Evolutionary conservation across 1,284 basidiomycete genomes (phyloP).

Genomic region (Trametes hirsuta): DNA sequence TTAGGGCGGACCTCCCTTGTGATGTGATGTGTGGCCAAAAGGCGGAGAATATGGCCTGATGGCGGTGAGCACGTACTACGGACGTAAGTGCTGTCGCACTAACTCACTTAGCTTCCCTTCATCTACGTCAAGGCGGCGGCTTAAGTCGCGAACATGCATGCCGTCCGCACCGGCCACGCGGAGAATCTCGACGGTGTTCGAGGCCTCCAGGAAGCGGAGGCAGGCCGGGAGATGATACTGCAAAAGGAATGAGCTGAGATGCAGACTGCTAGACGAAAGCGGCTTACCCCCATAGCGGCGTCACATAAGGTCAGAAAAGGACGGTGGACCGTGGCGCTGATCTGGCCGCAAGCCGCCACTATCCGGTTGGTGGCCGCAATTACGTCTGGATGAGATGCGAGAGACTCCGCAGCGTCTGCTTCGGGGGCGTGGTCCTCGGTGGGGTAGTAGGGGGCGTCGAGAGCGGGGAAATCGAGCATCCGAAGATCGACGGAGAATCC

Average conservation of each 20-base stretch:
- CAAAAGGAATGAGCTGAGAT: background rate
- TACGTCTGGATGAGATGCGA: slow-evolving; percentile 61
- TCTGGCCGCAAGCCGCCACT: slow-evolving; percentile 68
- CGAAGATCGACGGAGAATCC: slow-evolving; percentile 9
- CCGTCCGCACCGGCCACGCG: slow-evolving; percentile 60
- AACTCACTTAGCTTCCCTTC: slow-evolving; percentile 50
- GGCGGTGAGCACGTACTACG: background rate
- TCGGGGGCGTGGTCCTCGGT: slow-evolving; percentile 33
- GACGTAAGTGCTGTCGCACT: background rate
- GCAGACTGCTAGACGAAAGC: background rate
- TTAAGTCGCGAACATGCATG: slow-evolving; percentile 59
- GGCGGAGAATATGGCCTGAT: slow-evolving; percentile 63
- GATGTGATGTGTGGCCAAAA: slow-evolving; percentile 75
- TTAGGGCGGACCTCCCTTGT: slow-evolving; percentile 65
- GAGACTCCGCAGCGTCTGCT: slow-evolving; percentile 43
- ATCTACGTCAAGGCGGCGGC: slow-evolving; percentile 42
- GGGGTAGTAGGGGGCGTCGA: slow-evolving; percentile 53
- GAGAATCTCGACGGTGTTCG: slow-evolving; percentile 67
- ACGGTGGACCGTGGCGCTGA: slow-evolving; percentile 60
- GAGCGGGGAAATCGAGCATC: slow-evolving; percentile 60
- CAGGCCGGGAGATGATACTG: slow-evolving; percentile 75
- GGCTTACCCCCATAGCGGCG: slow-evolving; percentile 63
- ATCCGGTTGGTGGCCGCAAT: slow-evolving; percentile 62
- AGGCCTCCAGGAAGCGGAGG: slow-evolving; percentile 67
- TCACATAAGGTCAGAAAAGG: slow-evolving; percentile 72